Base-by-base conservation (phyloP, 306 rosid genomes). In the Cucumis cinereus region DNA sequence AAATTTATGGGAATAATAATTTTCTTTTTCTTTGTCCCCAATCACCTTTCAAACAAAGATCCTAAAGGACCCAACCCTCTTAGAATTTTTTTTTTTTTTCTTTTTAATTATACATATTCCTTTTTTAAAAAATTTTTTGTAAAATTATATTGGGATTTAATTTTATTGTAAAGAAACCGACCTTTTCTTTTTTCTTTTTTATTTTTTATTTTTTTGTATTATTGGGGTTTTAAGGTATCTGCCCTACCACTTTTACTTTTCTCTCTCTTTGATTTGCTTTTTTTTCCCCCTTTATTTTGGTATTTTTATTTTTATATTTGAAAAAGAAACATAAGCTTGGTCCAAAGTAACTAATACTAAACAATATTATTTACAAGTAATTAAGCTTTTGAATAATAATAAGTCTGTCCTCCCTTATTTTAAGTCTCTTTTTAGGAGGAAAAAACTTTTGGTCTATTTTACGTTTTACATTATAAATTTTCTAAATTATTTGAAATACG, bases 291-390 rank as follows among this genome's bases (percentile, higher is more conserved):
- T 5, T 5, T 3, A 16, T 15, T 38, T 59, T 58, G 0, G 5
- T 22, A 2, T 57, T 23, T 22, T 57, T n/a, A 17, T 20, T 43
- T 43, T 43, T 11, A 68, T 68, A 68, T 68, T 86, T 84, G 83
- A 81, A 15, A 63, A 33, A 8, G 3, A 63, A 35, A 63, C 14
- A 35, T 17, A 84, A 85, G 84, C 82, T 77, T 68, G 89, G 92
- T 88, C 96, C 87, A 88, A 88, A 88, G 87, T 69, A 74, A 20
- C 52, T 77, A 64, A 81, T 86, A 81, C 91, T 85, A 91, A 22
- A 69, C 22, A 23, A 61, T 30, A 30, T 3, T 30, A 30, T 30
- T 30, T 30, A 2, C 0, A 30, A 2, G 35, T 30, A 30, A 30
- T 30, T 30, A 30, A 2, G n/a, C n/a, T n/a, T n/a, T n/a, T n/a